A percentile compares a stretch with the other conserved stretches of the same genome.
phyloP scores from a whole-genome alignment of 1,139 yeast species.

The Scheffersomyces insectosa region DNA sequence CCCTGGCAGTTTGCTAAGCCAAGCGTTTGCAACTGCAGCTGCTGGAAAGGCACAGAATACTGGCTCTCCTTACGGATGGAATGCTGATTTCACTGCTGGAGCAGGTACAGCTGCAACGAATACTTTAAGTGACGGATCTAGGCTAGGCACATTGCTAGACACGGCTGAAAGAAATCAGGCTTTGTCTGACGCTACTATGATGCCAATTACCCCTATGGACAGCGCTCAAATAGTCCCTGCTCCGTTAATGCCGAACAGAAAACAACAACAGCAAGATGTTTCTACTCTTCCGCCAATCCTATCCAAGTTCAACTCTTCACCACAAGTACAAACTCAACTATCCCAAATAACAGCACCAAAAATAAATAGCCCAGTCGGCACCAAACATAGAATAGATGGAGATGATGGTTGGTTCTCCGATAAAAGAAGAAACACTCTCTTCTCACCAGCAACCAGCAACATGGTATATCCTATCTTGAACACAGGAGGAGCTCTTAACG shows the following conservation, averaged over 20 bases:
- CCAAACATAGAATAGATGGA: slow-evolving; percentile 1
- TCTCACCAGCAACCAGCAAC: background rate
- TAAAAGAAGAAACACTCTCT: slow-evolving; percentile 1
- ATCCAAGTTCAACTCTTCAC: too few species aligned
- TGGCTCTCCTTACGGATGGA: background rate
- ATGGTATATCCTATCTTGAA: too few species aligned
- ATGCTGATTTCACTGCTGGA: background rate
- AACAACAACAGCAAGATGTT: too few species aligned
- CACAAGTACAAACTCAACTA: too few species aligned
- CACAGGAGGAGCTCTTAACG: too few species aligned
- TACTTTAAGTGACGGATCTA: background rate
- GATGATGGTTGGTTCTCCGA: slow-evolving; percentile 1
- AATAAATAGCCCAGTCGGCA: background rate
- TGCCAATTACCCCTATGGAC: background rate
- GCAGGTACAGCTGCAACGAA: background rate
- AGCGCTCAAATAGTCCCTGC: background rate
- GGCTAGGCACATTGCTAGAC: background rate
- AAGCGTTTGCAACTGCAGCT: background rate
- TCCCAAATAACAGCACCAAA: too few species aligned
- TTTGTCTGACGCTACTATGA: background rate
- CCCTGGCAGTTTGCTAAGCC: background rate
- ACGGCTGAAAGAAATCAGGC: background rate
- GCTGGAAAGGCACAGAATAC: background rate
- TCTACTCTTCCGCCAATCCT: too few species aligned
- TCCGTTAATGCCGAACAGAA: too few species aligned